Percentiles rank a stretch among this genome's conserved stretches.
Conservation (phyloP, 148 eudicot genomes). For the Persicaria maculosa region DNA sequence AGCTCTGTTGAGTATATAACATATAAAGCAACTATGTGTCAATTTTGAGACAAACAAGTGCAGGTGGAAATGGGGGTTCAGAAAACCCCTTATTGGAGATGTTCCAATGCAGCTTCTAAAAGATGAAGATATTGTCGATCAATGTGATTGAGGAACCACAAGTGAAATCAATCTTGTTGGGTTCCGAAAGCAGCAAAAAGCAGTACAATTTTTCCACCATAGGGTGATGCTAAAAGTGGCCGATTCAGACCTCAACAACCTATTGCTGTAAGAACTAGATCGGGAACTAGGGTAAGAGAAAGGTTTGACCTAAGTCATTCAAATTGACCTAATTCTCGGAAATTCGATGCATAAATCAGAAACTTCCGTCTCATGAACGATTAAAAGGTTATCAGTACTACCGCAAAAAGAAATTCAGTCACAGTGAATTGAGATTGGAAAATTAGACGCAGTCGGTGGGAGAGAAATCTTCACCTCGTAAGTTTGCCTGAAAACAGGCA, state of each 20-base stretch:
- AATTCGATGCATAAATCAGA: not conserved
- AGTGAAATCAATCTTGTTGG: not conserved
- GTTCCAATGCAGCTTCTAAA: not conserved
- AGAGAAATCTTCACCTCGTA: constrained; percentile 44
- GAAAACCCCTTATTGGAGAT: no score
- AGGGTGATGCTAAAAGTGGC: not conserved
- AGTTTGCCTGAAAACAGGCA: constrained; percentile 86
- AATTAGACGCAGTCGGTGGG: no score
- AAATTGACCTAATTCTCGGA: not conserved
- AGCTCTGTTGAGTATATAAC: constrained; percentile 32
- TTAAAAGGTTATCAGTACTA: not conserved
- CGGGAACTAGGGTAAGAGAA: constrained; percentile 1
- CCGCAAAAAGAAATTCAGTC: not conserved
- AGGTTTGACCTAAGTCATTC: not conserved
- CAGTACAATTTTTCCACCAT: not conserved
- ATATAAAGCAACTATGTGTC: not conserved
- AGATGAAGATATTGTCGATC: not conserved
- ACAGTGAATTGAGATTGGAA: not conserved
- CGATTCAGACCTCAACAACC: not conserved
- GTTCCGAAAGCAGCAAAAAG: not conserved
- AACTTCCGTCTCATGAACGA: not conserved
- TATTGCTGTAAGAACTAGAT: not conserved
- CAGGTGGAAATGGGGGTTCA: not conserved
- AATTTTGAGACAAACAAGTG: not conserved
- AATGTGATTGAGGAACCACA: not conserved